Evolutionary conservation across 2,329 filamentous ascomycete genomes (phyloP).

Genomic region (Verticillium dahliae): DNA sequence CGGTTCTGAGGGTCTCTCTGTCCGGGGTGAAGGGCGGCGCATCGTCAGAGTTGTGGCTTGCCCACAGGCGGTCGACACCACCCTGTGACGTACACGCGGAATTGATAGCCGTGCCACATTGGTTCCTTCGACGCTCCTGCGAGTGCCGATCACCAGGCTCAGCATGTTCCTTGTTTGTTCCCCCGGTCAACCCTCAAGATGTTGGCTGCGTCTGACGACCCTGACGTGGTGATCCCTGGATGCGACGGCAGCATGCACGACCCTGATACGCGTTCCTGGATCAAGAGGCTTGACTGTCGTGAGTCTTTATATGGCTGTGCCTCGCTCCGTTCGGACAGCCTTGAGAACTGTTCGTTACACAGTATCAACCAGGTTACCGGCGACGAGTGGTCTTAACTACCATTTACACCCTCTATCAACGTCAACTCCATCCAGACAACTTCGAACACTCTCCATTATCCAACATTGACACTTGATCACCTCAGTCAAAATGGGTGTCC

Average conservation of each 20-base stretch:
- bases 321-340: background rate
- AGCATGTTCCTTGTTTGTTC: background rate
- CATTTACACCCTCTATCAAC: background rate
- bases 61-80: background rate
- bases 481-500: slow-evolving; percentile 35
- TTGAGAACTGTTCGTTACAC: background rate
- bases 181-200: background rate
- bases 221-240: background rate
- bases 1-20: background rate
- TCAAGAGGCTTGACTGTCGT: background rate
- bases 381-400: background rate
- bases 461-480: background rate
- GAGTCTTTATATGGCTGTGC: background rate
- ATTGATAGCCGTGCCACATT: background rate
- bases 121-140: background rate
- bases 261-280: background rate
- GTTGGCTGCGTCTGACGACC: background rate
- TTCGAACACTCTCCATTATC: background rate
- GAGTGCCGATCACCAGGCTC: background rate
- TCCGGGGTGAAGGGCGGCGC: background rate
- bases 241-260: background rate
- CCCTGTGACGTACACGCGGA: background rate
- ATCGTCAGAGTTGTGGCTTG: background rate
- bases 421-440: background rate
- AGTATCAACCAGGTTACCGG: background rate